Evolutionary conservation across 768 basidiomycete species (phyloP).

Genomic region (Lentinula detonsa): DNA sequence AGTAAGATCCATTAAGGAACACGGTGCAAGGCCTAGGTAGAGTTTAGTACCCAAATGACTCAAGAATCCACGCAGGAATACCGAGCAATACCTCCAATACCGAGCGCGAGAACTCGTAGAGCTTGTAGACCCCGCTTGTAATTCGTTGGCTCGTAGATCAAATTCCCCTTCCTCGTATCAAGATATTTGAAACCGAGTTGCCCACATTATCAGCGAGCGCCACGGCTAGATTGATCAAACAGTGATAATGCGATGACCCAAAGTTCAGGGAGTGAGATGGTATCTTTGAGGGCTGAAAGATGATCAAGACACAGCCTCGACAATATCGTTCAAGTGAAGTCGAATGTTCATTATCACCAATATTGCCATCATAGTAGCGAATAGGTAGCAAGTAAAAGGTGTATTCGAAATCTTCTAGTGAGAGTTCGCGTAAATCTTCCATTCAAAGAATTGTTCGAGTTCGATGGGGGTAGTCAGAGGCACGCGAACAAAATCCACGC

Average conservation of each 20-base stretch:
- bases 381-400: neutral
- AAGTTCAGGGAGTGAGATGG: neutral
- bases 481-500: neutral
- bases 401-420: no score
- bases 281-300: neutral
- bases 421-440: neutral
- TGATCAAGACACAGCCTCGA: conserved; percentile 3
- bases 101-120: neutral
- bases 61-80: neutral
- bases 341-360: neutral
- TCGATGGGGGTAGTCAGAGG: neutral
- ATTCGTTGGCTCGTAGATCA: neutral
- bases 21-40: neutral
- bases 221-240: neutral
- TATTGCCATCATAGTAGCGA: neutral
- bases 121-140: neutral
- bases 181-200: neutral
- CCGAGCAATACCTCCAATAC: neutral
- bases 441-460: neutral
- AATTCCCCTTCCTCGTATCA: neutral
- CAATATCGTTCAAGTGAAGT: neutral
- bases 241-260: neutral
- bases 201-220: neutral
- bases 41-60: neutral
- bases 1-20: neutral